phyloP scores from a whole-genome alignment of 768 basidiomycete species.

The Phanerochaete sordida region DNA sequence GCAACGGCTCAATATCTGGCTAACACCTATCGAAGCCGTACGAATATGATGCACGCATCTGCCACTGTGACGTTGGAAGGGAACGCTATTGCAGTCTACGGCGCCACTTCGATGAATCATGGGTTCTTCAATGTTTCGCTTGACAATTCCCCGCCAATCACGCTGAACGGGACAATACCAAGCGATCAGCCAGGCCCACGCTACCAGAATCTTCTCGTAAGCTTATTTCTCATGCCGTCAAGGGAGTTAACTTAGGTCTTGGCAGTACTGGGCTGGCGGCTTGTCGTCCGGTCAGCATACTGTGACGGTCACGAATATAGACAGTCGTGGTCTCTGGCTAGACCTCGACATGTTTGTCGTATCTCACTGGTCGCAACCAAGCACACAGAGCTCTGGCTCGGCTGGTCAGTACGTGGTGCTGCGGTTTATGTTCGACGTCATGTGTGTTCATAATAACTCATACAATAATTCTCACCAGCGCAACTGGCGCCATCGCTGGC shows the following conservation, averaged over 20 bases:
- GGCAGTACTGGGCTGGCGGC: constrained; percentile 2
- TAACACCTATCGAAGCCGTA: too few relatives aligned
- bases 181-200: neutral
- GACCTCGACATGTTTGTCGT: neutral
- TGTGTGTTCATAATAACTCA: neutral
- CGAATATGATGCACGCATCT: neutral
- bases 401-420: too few relatives aligned
- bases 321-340: neutral
- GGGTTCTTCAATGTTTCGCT: constrained; percentile 3
- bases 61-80: neutral
- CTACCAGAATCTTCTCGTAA: constrained; percentile 6
- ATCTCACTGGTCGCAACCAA: neutral
- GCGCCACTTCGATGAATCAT: constrained; percentile 6
- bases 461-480: neutral
- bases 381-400: too few relatives aligned
- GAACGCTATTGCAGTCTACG: neutral
- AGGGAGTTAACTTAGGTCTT: too few relatives aligned
- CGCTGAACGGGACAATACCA: constrained; percentile 1
- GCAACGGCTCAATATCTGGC: too few relatives aligned
- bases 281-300: neutral
- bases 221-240: too few relatives aligned
- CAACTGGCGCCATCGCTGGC: neutral
- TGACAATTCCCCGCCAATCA: neutral
- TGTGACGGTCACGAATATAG: neutral
- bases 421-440: neutral